Conservation (phyloP, 2,329 filamentous ascomycete genomes). For the Amauroascus niger region DNA sequence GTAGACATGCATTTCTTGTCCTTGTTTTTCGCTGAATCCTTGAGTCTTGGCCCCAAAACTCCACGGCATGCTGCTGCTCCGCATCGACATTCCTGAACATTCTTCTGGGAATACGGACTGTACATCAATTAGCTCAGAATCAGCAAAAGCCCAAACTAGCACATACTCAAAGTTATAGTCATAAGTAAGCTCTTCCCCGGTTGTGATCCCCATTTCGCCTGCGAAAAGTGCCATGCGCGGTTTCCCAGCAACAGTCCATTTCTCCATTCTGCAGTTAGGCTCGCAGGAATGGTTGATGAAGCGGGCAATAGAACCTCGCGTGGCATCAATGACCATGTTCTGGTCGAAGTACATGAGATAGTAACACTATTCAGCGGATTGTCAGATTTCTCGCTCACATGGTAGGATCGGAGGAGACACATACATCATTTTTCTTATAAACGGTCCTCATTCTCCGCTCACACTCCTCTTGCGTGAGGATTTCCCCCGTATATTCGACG, state of each 20-base stretch:
- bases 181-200: slow-evolving; percentile 91
- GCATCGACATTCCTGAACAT: slow-evolving; percentile 55
- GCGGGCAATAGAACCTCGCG: slow-evolving; percentile 85
- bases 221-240: slow-evolving; percentile 96
- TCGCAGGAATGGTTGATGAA: slow-evolving; percentile 98
- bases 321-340: slow-evolving; percentile 97
- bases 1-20: slow-evolving; percentile 21
- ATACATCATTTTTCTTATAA: slow-evolving; percentile 87
- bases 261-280: slow-evolving; percentile 95
- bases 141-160: background rate
- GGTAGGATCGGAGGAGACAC: slow-evolving; percentile 22
- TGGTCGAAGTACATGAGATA: slow-evolving; percentile 98
- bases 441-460: slow-evolving; percentile 85
- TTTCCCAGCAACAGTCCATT: slow-evolving; percentile 89
- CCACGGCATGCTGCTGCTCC: slow-evolving; percentile 53
- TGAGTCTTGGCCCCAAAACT: slow-evolving; percentile 48
- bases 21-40: slow-evolving; percentile 35
- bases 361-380: slow-evolving; percentile 58
- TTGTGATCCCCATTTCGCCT: slow-evolving; percentile 79
- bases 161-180: slow-evolving; percentile 67
- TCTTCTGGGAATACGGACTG: slow-evolving; percentile 51
- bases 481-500: slow-evolving; percentile 95
- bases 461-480: slow-evolving; percentile 89
- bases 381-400: background rate
- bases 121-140: slow-evolving; percentile 18